These are phyloP conservation scores for Bassia scoparia DNA, from an alignment of 148 eudicot species.

Conservation along the genomic window DNA sequence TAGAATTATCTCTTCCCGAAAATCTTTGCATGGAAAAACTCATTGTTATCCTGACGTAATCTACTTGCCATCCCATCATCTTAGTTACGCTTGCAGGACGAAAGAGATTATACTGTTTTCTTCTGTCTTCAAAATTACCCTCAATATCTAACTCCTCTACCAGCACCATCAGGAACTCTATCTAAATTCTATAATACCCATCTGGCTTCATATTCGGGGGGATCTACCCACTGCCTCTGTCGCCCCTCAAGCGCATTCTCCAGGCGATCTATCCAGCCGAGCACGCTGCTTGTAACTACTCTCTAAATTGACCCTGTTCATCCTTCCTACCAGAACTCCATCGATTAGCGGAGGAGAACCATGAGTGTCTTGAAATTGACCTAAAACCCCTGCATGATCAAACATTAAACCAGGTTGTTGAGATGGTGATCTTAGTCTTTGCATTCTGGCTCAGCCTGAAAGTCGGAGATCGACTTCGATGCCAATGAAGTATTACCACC, in stretches of 20 bases:
- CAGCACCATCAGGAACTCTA: conserved; percentile 27
- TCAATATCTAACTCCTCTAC: conserved; percentile 35
- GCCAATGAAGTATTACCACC: conserved; percentile 28
- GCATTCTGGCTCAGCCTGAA: conserved; percentile 38
- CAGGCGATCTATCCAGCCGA: conserved; percentile 32
- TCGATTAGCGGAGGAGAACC: conserved; percentile 38
- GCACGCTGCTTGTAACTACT: conserved; percentile 32
- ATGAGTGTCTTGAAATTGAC: conserved; percentile 30
- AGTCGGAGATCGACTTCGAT: conserved; percentile 47
- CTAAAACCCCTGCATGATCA: conserved; percentile 29
- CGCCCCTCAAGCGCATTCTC: conserved; percentile 28
- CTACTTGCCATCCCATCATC: conserved; percentile 31
- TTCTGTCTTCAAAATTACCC: conserved; percentile 34
- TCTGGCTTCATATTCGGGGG: conserved; percentile 27
- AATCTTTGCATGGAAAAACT: conserved; percentile 20
- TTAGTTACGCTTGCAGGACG: conserved; percentile 24
- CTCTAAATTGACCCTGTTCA: conserved; percentile 31
- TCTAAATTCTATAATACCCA: conserved; percentile 25
- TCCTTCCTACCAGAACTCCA: conserved; percentile 33
- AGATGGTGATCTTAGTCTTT: conserved; percentile 37
- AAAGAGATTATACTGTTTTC: conserved; percentile 25
- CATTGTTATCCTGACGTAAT: conserved; percentile 27
- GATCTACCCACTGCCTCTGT: conserved; percentile 17
- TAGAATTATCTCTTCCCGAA: conserved; percentile 36
- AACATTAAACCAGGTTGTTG: conserved; percentile 28